Base-by-base conservation (phyloP, 768 basidiomycete species). In the Lactarius quietus region DNA sequence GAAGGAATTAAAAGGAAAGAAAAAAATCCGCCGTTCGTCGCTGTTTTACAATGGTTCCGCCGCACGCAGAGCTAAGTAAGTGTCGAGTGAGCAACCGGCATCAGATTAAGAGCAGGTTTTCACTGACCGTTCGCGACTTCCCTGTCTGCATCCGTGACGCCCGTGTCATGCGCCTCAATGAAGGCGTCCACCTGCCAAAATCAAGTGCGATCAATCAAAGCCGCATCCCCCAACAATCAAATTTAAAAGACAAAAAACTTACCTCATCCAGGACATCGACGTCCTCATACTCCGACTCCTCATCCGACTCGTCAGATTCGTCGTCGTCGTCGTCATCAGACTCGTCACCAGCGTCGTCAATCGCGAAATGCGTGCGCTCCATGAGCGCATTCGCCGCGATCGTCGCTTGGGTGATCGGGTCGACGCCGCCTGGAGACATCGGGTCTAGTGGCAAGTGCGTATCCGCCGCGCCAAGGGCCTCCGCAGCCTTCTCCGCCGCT, bases 301-400 rank as follows among this genome's bases (percentile, higher is more conserved):
- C 86, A 6, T 81, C 84, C 33, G 78, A 76, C 7, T 77, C 78
- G 14, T 83, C 77, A 74, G 84, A 86, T 6, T 81, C 84, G 33
- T 78, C 76, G 9, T 77, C 78, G 8, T 83, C 77, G 74, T 86
- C 77, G 73, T 88, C 76, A 14, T 91, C 89, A 0, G 91, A 92
- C 14, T 89, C 90, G 63, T 93, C 92, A 59, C 87, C 89, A 4
- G 88, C 92, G 75, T 95, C 93, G 72, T 99, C 97, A 65, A 98
- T 97, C n/a, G 93, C 93, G 74, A 99, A 99, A 68, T 90, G 89
- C 29, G 93, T 94, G 51, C 96, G 81, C 74, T 96, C 92, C 89
- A 95, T 89, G 54, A 93, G 80, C 35, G 65, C 65, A 33, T 66
- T 26, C 39, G 92, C 91, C 36, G 89, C 89, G 68, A 85, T 90